These are phyloP conservation scores for Fusarium avenaceum DNA, from an alignment of 2,329 filamentous ascomycete genomes.

Conservation along the genomic window DNA sequence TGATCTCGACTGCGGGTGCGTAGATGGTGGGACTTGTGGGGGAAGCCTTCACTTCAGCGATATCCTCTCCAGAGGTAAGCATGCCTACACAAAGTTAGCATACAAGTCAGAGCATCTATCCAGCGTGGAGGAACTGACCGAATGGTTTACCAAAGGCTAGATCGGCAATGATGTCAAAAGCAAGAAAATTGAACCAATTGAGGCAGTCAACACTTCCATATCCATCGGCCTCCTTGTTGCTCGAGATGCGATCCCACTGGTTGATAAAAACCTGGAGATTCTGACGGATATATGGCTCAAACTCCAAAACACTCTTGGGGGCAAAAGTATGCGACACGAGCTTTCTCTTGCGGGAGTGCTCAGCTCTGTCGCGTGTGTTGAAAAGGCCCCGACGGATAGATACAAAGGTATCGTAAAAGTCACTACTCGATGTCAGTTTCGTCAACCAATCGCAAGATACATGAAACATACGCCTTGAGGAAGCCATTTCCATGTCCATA, in stretches of 20 bases:
- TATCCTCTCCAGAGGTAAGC: constrained; percentile 80
- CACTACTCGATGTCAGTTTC: constrained; percentile 59
- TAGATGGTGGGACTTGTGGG: constrained; percentile 74
- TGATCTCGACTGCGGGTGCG: constrained; percentile 86
- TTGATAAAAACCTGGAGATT: constrained; percentile 82
- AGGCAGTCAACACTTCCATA: constrained; percentile 77
- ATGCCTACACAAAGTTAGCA: constrained; percentile 61
- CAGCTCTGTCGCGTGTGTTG: constrained; percentile 85
- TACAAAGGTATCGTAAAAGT: constrained; percentile 93
- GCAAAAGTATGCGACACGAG: constrained; percentile 91
- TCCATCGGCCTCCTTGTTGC: constrained; percentile 68
- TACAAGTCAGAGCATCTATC: accelerated
- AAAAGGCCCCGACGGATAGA: constrained; percentile 88
- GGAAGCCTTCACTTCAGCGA: constrained; percentile 77
- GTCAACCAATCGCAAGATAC: accelerated
- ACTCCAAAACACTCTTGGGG: constrained; percentile 82
- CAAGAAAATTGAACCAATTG: constrained; percentile 76
- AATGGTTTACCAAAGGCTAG: constrained; percentile 67
- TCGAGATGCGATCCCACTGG: constrained; percentile 76
- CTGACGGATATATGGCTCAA: constrained; percentile 88
- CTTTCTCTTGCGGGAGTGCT: constrained; percentile 91
- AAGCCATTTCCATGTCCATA: constrained; percentile 87
- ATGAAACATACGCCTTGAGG: constrained; percentile 70
- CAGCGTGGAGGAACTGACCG: constrained; percentile 30
- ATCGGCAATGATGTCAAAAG: constrained; percentile 64